Conservation (phyloP, 225 moss, liverwort and hornwort species). For the Takakia lepidozioides region DNA sequence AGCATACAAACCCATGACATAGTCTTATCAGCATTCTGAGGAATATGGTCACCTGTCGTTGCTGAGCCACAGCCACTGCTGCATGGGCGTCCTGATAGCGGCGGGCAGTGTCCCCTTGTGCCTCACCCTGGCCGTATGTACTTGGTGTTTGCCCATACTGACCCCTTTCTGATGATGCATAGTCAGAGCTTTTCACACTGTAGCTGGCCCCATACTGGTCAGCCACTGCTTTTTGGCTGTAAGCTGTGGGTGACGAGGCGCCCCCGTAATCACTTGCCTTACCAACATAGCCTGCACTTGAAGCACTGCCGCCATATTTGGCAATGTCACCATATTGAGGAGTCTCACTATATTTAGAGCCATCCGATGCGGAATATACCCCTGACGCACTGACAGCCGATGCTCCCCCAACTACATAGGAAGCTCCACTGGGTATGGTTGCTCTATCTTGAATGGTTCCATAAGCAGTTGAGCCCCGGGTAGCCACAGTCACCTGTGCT, state of each 20-base stretch:
- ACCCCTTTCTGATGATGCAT: slow-evolving; percentile 70
- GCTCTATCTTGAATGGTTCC: slow-evolving; percentile 71
- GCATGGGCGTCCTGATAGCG: slow-evolving; percentile 79
- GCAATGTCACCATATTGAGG: slow-evolving; percentile 78
- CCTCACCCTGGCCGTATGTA: slow-evolving; percentile 81
- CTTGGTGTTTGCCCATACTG: slow-evolving; percentile 80
- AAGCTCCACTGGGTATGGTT: slow-evolving; percentile 80
- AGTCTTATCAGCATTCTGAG: too few relatives aligned
- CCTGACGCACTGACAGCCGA: slow-evolving; percentile 85
- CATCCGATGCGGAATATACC: slow-evolving; percentile 82
- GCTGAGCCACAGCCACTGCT: slow-evolving; percentile 59
- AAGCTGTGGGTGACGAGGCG: slow-evolving; percentile 72
- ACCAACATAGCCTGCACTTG: slow-evolving; percentile 83
- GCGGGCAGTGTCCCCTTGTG: slow-evolving; percentile 58
- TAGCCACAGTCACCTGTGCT: slow-evolving; percentile 66
- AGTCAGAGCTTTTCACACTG: slow-evolving; percentile 72
- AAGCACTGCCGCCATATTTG: slow-evolving; percentile 80
- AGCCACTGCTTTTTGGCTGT: slow-evolving; percentile 59
- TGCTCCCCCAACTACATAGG: slow-evolving; percentile 79
- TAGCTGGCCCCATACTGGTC: slow-evolving; percentile 91
- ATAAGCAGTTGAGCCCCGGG: slow-evolving; percentile 82
- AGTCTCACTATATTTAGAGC: slow-evolving; percentile 73
- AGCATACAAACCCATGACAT: too few relatives aligned
- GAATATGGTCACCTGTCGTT: slow-evolving; percentile 65
- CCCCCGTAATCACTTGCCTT: slow-evolving; percentile 77